Percentiles rank a stretch among this genome's conserved stretches.
phyloP scores from a whole-genome alignment of 768 basidiomycete species.

The Suillus cothurnatus region DNA sequence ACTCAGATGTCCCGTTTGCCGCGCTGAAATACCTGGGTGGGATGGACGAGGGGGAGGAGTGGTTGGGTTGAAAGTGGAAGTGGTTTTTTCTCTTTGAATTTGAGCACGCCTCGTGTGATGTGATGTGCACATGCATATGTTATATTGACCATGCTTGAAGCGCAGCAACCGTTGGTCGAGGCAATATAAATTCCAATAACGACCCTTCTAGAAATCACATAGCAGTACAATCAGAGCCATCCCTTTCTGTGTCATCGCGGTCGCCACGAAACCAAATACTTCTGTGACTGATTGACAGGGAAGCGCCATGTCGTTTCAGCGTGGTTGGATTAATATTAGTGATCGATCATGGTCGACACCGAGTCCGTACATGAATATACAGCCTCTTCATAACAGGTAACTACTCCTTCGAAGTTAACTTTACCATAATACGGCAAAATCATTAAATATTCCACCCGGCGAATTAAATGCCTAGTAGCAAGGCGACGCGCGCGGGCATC shows the following conservation, averaged over 20 bases:
- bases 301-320: conserved; percentile 5
- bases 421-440: not conserved
- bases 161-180: not conserved
- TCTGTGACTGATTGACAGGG: conserved; percentile 5
- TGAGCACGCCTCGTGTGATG: not conserved
- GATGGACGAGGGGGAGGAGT: conserved; percentile 72
- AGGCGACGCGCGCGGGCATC: not conserved
- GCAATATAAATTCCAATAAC: not conserved
- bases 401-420: not conserved
- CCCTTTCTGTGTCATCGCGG: not conserved
- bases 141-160: not conserved
- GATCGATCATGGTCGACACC: not conserved
- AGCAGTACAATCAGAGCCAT: conserved; percentile 1
- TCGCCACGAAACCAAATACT: conserved; percentile 1
- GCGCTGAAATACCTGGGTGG: conserved; percentile 67
- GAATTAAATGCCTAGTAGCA: not conserved
- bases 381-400: not conserved
- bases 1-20: conserved; percentile 68
- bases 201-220: conserved; percentile 3
- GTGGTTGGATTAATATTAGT: not conserved
- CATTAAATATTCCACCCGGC: conserved; percentile 1
- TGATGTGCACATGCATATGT: not conserved
- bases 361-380: not conserved
- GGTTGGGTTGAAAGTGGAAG: conserved; percentile 53
- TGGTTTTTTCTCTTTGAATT: conserved; percentile 28